A percentile compares a stretch with the other conserved stretches of the same genome.
Conservation (phyloP, 345 rosid species). For the Iberis pinnata region DNA sequence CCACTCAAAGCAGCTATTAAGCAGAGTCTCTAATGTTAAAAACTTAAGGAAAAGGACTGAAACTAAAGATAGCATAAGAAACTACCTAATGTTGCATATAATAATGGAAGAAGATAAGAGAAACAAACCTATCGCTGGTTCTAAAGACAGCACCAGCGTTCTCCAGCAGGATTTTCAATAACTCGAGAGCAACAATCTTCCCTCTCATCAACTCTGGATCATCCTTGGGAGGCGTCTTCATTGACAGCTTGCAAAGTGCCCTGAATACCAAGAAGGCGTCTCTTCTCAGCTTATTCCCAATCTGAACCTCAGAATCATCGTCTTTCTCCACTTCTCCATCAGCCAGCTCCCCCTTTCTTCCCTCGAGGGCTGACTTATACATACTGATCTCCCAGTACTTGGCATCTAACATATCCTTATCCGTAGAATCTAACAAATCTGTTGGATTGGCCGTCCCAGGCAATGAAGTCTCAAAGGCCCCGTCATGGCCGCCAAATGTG, state of each 20-base stretch:
- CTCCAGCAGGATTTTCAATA: constrained; percentile 92
- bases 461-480: constrained; percentile 63
- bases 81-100: background rate
- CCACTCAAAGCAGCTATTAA: constrained; percentile 9
- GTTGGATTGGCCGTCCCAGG: constrained; percentile 65
- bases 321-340: constrained; percentile 89
- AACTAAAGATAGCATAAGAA: constrained; percentile 4
- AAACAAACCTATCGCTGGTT: constrained; percentile 86
- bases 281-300: constrained; percentile 94
- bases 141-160: constrained; percentile 98
- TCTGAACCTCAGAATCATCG: constrained; percentile 93
- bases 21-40: constrained; percentile 4
- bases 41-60: constrained; percentile 4
- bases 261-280: constrained; percentile 99
- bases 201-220: constrained; percentile 97
- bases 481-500: constrained; percentile 48
- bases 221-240: constrained; percentile 98
- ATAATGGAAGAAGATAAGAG: constrained; percentile 13
- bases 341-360: constrained; percentile 92
- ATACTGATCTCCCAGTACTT: constrained; percentile 99
- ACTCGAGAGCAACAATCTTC: constrained; percentile 92
- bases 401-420: constrained; percentile 96
- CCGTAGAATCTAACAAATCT: constrained; percentile 66
- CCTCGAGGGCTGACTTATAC: constrained; percentile 97
- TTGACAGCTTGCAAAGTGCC: constrained; percentile 96